These are phyloP conservation scores for Dentipellis sp. DNA, from an alignment of 768 basidiomycete genomes.

Conservation along the genomic window DNA sequence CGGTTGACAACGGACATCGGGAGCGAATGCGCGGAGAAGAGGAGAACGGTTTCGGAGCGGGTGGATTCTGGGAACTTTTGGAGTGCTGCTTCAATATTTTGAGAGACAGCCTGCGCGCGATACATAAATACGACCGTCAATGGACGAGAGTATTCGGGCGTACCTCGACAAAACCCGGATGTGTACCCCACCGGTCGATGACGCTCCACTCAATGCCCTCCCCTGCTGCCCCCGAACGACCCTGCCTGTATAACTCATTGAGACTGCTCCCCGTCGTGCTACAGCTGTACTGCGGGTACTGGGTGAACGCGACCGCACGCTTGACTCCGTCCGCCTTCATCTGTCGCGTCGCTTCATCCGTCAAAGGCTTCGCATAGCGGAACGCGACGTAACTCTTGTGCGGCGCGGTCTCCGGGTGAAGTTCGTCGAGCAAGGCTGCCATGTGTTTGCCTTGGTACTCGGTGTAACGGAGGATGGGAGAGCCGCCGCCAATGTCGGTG, in stretches of 20 bases:
- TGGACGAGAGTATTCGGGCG: slow-evolving; percentile 16
- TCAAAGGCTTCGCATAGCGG: slow-evolving; percentile 86
- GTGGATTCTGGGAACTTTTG: slow-evolving; percentile 63
- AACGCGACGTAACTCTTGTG: slow-evolving; percentile 97
- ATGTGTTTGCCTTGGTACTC: slow-evolving; percentile 82
- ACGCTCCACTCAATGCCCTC: slow-evolving; percentile 89
- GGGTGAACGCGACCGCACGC: slow-evolving; percentile 91
- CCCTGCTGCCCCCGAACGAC: slow-evolving; percentile 44
- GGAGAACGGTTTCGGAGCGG: slow-evolving; percentile 68
- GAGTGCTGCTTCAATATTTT: slow-evolving; percentile 78
- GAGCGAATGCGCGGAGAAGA: slow-evolving; percentile 96
- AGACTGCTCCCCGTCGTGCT: slow-evolving; percentile 96
- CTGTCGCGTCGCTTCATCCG: slow-evolving; percentile 69
- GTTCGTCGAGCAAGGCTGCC: slow-evolving; percentile 85
- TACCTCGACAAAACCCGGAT: slow-evolving; percentile 91
- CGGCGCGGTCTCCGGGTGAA: slow-evolving; percentile 88
- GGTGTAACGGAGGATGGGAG: slow-evolving; percentile 90
- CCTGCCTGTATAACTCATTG: slow-evolving; percentile 78
- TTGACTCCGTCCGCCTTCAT: slow-evolving; percentile 88
- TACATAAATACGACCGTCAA: not conserved
- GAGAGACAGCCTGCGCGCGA: slow-evolving; percentile 68
- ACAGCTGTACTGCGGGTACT: slow-evolving; percentile 98
- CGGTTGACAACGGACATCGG: slow-evolving; percentile 99
- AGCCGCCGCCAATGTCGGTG: slow-evolving; percentile 89
- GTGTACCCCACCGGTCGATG: slow-evolving; percentile 96